Conservation (phyloP, 164 flowering plant genomes). For the Chimonanthus salicifolius region DNA sequence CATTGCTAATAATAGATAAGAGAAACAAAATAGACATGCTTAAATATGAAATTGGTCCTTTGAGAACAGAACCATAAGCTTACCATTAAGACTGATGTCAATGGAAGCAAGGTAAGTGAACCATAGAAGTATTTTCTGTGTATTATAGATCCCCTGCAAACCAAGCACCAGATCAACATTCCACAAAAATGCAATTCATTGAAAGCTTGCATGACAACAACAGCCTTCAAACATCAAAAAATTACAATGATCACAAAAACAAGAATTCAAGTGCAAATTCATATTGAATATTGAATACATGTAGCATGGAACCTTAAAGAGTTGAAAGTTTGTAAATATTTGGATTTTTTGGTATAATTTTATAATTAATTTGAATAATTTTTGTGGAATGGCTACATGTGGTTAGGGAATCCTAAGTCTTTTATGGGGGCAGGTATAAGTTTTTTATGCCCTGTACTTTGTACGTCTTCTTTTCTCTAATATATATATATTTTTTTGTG, state of each 20-base stretch:
- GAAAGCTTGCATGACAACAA: constrained; percentile 6
- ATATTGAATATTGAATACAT: not conserved
- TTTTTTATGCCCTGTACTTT: too few relatives aligned
- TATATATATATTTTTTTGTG: too few relatives aligned
- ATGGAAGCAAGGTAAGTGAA: constrained; percentile 79
- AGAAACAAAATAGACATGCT: not conserved
- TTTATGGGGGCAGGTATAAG: too few relatives aligned
- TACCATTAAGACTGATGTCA: constrained; percentile 66
- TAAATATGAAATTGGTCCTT: not conserved
- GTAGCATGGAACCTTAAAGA: not conserved
- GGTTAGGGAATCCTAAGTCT: too few relatives aligned
- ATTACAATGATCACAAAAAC: not conserved
- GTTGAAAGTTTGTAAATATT: too few relatives aligned
- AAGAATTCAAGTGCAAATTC: not conserved
- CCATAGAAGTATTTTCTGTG: constrained; percentile 80
- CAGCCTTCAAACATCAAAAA: not conserved
- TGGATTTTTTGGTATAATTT: too few relatives aligned
- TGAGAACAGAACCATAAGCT: constrained; percentile 15
- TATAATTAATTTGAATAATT: too few relatives aligned
- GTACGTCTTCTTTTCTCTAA: too few relatives aligned
- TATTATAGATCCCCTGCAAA: constrained; percentile 65
- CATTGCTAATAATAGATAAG: not conserved
- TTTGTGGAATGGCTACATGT: too few relatives aligned
- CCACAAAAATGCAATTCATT: constrained; percentile 13
- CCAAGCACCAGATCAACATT: constrained; percentile 16